A percentile compares a stretch with the other conserved stretches of the same genome.
Evolutionary conservation across 2,329 filamentous ascomycete genomes (phyloP).

Genomic region (Stagonosporopsis cucurbitacearum): DNA sequence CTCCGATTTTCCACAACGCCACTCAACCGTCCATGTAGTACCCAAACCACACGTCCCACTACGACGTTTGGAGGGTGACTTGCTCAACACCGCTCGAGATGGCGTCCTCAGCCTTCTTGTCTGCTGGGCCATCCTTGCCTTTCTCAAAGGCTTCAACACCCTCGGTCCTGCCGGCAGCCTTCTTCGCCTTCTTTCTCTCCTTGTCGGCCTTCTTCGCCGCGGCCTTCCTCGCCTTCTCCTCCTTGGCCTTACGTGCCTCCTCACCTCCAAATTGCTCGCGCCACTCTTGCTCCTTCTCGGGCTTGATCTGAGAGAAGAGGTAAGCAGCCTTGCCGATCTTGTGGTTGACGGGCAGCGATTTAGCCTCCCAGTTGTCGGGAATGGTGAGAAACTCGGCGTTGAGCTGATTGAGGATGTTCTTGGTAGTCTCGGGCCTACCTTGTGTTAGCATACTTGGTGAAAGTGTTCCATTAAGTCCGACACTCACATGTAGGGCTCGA

Average conservation of each 20-base stretch:
- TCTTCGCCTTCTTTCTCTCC: slow-evolving; percentile 65
- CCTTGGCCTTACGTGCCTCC: slow-evolving; percentile 70
- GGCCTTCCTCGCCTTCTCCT: slow-evolving; percentile 69
- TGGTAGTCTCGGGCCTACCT: slow-evolving; percentile 52
- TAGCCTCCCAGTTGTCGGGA: slow-evolving; percentile 55
- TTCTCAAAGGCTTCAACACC: slow-evolving; percentile 81
- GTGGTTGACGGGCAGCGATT: slow-evolving; percentile 67
- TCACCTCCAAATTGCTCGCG: slow-evolving; percentile 74
- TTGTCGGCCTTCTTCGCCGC: slow-evolving; percentile 68
- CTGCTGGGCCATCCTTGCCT: slow-evolving; percentile 59
- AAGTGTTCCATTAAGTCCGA: not conserved
- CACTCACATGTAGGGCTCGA: slow-evolving; percentile 76
- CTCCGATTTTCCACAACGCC: not conserved
- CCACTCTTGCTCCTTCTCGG: slow-evolving; percentile 84
- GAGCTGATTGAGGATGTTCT: slow-evolving; percentile 79
- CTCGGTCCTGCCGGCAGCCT: slow-evolving; percentile 70
- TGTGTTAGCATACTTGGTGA: slow-evolving; percentile 11
- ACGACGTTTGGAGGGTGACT: slow-evolving; percentile 53
- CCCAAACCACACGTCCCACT: slow-evolving; percentile 9
- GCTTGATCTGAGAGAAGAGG: slow-evolving; percentile 83
- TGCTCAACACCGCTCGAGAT: slow-evolving; percentile 55
- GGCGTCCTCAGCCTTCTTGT: slow-evolving; percentile 52
- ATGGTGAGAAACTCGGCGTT: slow-evolving; percentile 64
- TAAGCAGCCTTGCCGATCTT: slow-evolving; percentile 80
- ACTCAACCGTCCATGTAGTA: not conserved